Conservation (phyloP, 208 protist species). For the Kentomonas sorsogonicus region DNA sequence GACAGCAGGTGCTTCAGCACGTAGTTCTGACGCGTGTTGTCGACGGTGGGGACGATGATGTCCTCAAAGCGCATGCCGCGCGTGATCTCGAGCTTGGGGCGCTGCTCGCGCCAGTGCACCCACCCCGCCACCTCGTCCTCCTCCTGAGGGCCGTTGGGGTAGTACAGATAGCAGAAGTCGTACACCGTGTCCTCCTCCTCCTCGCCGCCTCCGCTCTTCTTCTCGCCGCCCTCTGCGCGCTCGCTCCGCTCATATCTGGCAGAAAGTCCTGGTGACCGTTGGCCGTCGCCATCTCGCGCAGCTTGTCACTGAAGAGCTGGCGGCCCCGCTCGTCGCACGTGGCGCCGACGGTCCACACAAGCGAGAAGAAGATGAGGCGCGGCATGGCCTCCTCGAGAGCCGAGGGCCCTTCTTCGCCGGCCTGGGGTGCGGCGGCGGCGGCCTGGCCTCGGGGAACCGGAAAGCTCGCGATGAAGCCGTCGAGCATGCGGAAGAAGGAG, state of each 20-base stretch:
- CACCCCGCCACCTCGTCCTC: conserved; percentile 40
- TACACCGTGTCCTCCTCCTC: conserved; percentile 74
- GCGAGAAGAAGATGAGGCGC: conserved; percentile 94
- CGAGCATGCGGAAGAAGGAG: conserved; percentile 92
- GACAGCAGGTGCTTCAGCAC: conserved; percentile 75
- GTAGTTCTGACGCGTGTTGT: conserved; percentile 90
- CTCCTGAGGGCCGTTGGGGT: conserved; percentile 17
- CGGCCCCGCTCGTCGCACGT: conserved; percentile 89
- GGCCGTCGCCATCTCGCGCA: conserved; percentile 58
- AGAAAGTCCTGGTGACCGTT: conserved; percentile 42
- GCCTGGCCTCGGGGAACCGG: too few species aligned
- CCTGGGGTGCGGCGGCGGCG: conserved; percentile 20
- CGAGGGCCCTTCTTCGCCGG: conserved; percentile 13
- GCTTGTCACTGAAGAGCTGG: conserved; percentile 81
- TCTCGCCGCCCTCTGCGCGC: neutral
- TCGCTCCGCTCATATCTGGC: conserved; percentile 18
- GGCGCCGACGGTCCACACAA: conserved; percentile 95
- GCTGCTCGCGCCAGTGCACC: conserved; percentile 73
- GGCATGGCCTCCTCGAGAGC: conserved; percentile 47
- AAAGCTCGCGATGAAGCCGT: conserved; percentile 84
- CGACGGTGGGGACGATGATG: conserved; percentile 92
- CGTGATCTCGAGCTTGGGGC: conserved; percentile 39
- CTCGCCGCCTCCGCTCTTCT: neutral
- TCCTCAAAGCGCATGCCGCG: conserved; percentile 77
- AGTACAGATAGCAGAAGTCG: conserved; percentile 90